Evolutionary conservation across 768 basidiomycete species (phyloP), one percentile per base, ranked within the genome.

Genomic region (Stropharia rugosoannulata): DNA sequence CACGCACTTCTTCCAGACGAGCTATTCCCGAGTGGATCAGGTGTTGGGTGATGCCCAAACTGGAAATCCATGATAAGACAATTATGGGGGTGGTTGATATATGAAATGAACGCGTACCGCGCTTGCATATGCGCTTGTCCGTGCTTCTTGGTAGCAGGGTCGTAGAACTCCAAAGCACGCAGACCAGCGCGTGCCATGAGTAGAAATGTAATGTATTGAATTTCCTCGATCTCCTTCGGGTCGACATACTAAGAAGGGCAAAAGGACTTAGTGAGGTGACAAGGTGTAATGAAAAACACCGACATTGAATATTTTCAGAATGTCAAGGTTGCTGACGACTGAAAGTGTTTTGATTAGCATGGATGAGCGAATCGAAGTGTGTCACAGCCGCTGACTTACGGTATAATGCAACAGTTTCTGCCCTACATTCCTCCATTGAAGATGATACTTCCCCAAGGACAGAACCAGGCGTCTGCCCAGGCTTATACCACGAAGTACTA

Each of bases 91-190:
- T 18, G 10, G 22, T 18, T 22, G 22, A 16, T 46, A 46, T 32
- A 32, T 32, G 10, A 46, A 46, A 12, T 46, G 45, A 55, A 49
- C 32, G 18, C 81, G 45, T 68, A 90, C 89, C 90, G 83, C 43
- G 90, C 91, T 70, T 93, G 89, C 92, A 93, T 94, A 65, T 93
- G 90, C 13, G 90, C 91, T 66, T 94, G 90, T 15, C 92, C 90
- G 63, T 94, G 93, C 68, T 92, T 93, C 70, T 85, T 74, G 12
- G 85, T 89, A 25, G 73, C 75, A 22, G 92, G 92, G 63, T 95
- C 90, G 62, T 89, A 95, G 66, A 77, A 93, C 68, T 94, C 90
- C 37, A 95, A 76, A 4, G 84, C 91, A 36, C 87, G 80, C 36
- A 94, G 68, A 58, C 89, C 93, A 39, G 83, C 86, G 27, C 93